Base-by-base conservation (phyloP, 164 flowering plant genomes). In the Vitis labrusca region DNA sequence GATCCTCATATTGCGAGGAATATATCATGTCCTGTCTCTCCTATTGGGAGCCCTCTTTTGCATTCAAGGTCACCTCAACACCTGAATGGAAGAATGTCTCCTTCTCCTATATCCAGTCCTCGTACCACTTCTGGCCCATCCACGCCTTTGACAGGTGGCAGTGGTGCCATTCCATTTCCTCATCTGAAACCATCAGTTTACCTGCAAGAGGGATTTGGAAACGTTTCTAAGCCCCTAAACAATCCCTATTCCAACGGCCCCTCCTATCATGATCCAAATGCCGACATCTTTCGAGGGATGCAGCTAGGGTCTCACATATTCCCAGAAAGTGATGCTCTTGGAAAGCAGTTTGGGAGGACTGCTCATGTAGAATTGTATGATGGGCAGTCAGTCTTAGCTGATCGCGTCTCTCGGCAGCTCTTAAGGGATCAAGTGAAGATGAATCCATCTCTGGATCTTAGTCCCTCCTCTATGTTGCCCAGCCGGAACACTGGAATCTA, bases 11-110 rank as follows among this genome's bases (percentile, higher is more conserved):
- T 80, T 61, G 77, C 85, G 51, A 84, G 89, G 77, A 85, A 91
- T 78, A 75, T 88, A 69, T 94, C 97, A n/a, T 87, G 92, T 66
- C 97, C 98, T 2, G 97, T 92, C 60, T 94, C 98, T 47, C 98
- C 97, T 17, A 85, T 85, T 59, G 93, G 95, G 69, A 94, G 95
- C 74, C 97, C 97, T 68, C 85, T 87, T 71, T 73, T 85, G 63
- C 80, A 83, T 67, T 73, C 92, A 70, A 82, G 89, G 69, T 91
- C 97, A 37, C 89, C 94, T 14, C 94, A 86, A 60, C 87, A 91
- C 72, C 72, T 83, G 49, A 88, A 79, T 74, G 94, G 93, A 68
- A 82, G 88, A 81, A 81, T 82, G 87, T 88, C 94, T 51, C 94
- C 93, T 68, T 89, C 94, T 59, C 93, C 93, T 15, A 92, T 90